phyloP scores from a whole-genome alignment of 805 yeast species.

The Yarrowia keelungensis region DNA sequence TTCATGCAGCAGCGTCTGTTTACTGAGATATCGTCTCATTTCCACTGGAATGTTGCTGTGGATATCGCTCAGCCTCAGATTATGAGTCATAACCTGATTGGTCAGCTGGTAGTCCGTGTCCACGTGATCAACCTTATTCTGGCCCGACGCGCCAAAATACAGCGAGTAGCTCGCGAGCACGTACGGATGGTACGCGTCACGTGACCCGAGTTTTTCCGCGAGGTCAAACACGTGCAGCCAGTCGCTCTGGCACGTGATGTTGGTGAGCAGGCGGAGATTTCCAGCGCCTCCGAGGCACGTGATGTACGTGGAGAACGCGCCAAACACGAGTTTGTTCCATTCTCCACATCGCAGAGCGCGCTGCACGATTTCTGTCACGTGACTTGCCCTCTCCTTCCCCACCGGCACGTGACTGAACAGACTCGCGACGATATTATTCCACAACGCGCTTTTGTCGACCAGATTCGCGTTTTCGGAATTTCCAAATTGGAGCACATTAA shows the following conservation, averaged over 20 bases:
- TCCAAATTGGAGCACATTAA: slow-evolving; percentile 78
- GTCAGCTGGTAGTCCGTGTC: slow-evolving; percentile 10
- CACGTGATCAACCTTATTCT: neutral
- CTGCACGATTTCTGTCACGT: neutral
- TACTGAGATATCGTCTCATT: neutral
- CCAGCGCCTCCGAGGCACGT: neutral
- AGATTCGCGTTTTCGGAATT: neutral
- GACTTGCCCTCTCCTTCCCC: neutral
- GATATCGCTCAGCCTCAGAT: neutral
- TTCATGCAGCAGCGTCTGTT: neutral
- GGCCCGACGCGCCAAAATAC: neutral
- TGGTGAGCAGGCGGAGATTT: neutral
- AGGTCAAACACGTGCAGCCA: slow-evolving; percentile 16
- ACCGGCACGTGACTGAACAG: slow-evolving; percentile 13
- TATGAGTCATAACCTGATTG: neutral
- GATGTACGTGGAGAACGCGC: slow-evolving; percentile 23
- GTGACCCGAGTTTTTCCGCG: neutral
- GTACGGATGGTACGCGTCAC: slow-evolving; percentile 14
- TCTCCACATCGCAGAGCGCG: slow-evolving; percentile 11
- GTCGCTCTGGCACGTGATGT: neutral
- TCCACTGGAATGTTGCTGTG: slow-evolving; percentile 29
- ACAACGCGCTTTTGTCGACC: slow-evolving; percentile 12
- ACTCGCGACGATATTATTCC: slow-evolving; percentile 12
- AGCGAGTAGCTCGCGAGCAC: neutral
- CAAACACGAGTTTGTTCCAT: slow-evolving; percentile 26